These are phyloP conservation scores for Umbilicus rupestris DNA, from an alignment of 164 flowering plant genomes.

Conservation along the genomic window DNA sequence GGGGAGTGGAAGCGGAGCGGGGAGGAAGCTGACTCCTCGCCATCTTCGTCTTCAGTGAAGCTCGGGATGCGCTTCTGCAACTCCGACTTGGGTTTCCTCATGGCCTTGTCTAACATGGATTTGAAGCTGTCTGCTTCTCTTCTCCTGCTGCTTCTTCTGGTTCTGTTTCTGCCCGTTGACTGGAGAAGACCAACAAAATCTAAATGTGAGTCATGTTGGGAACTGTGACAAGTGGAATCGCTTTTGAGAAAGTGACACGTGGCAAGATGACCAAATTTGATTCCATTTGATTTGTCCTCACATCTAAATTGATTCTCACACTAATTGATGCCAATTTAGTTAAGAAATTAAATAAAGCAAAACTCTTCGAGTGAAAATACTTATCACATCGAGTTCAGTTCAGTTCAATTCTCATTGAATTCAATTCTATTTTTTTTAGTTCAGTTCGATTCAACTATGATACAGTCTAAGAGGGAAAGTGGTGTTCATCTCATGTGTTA, in stretches of 20 bases:
- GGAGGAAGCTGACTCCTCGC: constrained; percentile 31
- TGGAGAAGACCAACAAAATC: neutral
- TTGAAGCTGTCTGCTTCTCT: constrained; percentile 6
- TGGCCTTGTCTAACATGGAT: neutral
- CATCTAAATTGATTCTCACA: no score
- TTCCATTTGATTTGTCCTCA: no score
- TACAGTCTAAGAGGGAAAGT: no score
- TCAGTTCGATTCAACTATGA: no score
- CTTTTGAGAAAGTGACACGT: constrained; percentile 3
- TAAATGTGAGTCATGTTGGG: neutral
- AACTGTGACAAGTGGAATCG: neutral
- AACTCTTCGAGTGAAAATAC: no score
- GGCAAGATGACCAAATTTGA: neutral
- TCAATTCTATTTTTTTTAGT: no score
- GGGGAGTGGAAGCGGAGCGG: constrained; percentile 46
- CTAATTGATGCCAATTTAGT: no score
- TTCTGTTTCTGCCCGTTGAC: neutral
- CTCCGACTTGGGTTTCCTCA: constrained; percentile 20
- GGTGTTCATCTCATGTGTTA: no score
- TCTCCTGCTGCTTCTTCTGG: neutral
- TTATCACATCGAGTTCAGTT: no score
- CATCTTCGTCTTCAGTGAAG: constrained; percentile 6
- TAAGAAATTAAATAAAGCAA: no score
- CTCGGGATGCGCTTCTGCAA: constrained; percentile 5
- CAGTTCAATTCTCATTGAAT: no score